Percentiles rank a stretch among this genome's conserved stretches.
phyloP scores from a whole-genome alignment of 2,329 filamentous ascomycete genomes.

The Verticillium tricorpus region DNA sequence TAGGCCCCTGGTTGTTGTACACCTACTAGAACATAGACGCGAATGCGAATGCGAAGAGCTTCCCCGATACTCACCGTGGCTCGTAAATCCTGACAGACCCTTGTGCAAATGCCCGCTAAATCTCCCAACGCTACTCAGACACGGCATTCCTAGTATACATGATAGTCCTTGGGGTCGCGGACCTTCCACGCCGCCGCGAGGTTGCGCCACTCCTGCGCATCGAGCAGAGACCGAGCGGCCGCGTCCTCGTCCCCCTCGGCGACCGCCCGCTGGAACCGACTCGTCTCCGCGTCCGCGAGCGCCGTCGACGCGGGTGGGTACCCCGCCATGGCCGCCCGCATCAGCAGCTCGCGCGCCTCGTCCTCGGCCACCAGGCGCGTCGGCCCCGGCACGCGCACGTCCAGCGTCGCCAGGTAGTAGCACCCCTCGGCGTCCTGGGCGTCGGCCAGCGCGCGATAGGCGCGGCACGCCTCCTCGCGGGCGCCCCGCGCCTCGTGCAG shows the following conservation, averaged over 20 bases:
- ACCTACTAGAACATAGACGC: too few species aligned
- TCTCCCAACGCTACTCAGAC: not conserved
- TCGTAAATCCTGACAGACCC: too few species aligned
- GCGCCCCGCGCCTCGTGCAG: not conserved
- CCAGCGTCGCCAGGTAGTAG: not conserved
- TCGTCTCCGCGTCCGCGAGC: not conserved
- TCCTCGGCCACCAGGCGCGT: not conserved
- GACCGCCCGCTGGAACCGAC: conserved; percentile 1
- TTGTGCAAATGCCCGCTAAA: too few species aligned
- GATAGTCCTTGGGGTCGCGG: not conserved
- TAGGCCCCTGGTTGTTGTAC: too few species aligned
- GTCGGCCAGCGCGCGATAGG: not conserved
- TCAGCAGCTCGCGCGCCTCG: not conserved
- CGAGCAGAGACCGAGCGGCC: not conserved
- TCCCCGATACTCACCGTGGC: too few species aligned
- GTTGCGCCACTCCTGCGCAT: not conserved
- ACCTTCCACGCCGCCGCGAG: not conserved
- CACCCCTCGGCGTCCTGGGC: not conserved
- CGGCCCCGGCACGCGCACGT: not conserved
- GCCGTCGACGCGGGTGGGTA: not conserved
- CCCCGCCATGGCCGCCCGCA: not conserved
- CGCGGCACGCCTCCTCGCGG: not conserved
- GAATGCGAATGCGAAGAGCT: too few species aligned
- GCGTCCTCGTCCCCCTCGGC: not conserved
- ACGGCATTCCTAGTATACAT: not conserved